These are phyloP conservation scores for Stephanodiscus triporus DNA, from an alignment of 108 stramenopile genomes.

Conservation along the genomic window DNA sequence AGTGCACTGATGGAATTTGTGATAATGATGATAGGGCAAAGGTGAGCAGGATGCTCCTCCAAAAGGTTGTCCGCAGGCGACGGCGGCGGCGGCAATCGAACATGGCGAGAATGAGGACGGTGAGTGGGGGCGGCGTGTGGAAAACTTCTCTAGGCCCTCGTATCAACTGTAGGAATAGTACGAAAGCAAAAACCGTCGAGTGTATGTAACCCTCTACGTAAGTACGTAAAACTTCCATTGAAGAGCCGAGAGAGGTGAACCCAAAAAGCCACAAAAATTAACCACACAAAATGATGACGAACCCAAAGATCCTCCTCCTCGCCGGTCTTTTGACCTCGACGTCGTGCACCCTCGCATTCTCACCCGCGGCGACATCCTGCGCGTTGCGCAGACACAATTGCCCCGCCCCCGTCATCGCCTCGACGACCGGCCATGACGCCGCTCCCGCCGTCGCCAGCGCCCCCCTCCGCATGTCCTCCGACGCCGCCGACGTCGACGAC, in stretches of 20 bases:
- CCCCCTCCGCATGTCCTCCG: slow-evolving; percentile 26
- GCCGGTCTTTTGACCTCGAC: slow-evolving; percentile 7
- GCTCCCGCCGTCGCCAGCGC: not conserved
- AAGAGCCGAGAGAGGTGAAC: too few species aligned
- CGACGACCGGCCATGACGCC: not conserved
- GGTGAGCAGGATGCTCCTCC: not conserved
- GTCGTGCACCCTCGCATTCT: slow-evolving; percentile 22
- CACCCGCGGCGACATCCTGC: not conserved
- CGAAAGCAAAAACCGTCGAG: too few species aligned
- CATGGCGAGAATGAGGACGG: too few species aligned
- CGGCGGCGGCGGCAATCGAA: too few species aligned
- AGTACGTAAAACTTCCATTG: too few species aligned
- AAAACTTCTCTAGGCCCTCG: too few species aligned
- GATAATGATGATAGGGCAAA: not conserved
- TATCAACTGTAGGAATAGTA: too few species aligned
- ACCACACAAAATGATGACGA: too few species aligned
- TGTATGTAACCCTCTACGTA: too few species aligned
- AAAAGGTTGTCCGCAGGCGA: slow-evolving; percentile 1
- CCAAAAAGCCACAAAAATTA: too few species aligned
- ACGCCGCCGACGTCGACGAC: slow-evolving; percentile 13
- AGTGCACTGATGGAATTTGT: not conserved
- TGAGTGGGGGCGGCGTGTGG: too few species aligned
- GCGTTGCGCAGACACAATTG: not conserved
- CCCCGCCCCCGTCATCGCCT: not conserved
- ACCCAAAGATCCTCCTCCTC: slow-evolving; percentile 3